Evolutionary conservation across 1,284 basidiomycete species (phyloP), one percentile per base, ranked within the genome.

Genomic region (Agroathelia rolfsii): DNA sequence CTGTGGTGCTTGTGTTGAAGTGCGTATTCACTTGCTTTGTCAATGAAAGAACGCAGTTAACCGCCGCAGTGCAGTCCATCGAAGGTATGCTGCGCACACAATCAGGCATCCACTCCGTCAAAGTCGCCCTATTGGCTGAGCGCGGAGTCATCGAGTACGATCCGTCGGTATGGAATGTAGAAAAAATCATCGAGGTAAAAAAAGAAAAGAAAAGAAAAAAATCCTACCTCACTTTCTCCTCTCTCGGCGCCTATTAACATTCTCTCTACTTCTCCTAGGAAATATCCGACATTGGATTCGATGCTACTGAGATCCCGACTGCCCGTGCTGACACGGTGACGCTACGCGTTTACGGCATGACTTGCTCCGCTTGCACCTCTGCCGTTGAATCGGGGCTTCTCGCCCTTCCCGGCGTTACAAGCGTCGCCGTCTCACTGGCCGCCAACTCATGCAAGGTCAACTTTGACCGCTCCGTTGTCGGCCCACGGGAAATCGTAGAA

Each of bases 81-180:
- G 95, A 99, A 55, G 72, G 77, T 14, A 86, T 87, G 64, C 70
- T 99, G n/a, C 66, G 79, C 40, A 64, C 66, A 8, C 86, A 94
- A 54, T 60, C 75, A 13, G 95, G 95, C 14, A 93, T 99, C 36
- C 56, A 77, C 38, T 85, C 79, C 5, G 64, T 96, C 38, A 88
- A 90, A 50, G 92, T 99, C 14, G 93, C 94, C 10, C 67, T 99
- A 12, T 71, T 99, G 16, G 86, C 95, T 7, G 94, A 99, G 57
- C 78, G 90, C 16, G 94, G 84, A 3, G 72, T 89, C 20, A 66
- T 99, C 43, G 86, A 90, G 50, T 98, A 86, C 50, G 88, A 96
- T 50, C 72, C 84, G 13, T 49, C 61, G 2, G 53, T 63, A n/a
- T 97, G 94, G 93, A 75, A 71, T 17, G 62, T 75, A 10, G 83